Evolutionary conservation across 2,329 filamentous ascomycete genomes (phyloP).

Genomic region (Microascus cirrosus): DNA sequence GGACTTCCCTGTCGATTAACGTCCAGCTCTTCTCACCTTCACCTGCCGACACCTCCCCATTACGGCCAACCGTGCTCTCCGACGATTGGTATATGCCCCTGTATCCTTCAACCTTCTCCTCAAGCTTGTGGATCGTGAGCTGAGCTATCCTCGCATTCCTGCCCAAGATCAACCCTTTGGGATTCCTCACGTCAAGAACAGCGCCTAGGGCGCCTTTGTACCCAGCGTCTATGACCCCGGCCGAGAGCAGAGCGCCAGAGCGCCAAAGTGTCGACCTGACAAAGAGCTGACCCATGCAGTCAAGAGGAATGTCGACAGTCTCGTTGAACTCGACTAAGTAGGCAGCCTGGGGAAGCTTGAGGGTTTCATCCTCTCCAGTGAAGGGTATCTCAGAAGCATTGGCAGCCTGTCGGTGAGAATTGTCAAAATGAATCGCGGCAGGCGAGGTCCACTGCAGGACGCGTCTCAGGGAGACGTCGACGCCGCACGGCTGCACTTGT

Average conservation of each 20-base stretch:
- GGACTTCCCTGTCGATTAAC: too few species aligned
- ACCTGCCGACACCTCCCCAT: background rate
- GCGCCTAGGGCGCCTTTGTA: slow-evolving; percentile 19
- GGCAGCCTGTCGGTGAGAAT: slow-evolving; percentile 14
- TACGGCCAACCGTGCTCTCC: background rate
- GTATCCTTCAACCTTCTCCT: background rate
- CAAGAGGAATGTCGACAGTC: slow-evolving; percentile 21
- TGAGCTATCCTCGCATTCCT: background rate
- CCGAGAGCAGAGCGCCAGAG: slow-evolving; percentile 21
- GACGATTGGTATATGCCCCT: background rate
- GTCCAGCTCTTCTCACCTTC: too few species aligned
- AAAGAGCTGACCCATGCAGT: slow-evolving; percentile 26
- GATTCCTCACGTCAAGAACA: background rate
- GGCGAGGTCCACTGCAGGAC: slow-evolving; percentile 16
- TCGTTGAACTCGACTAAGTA: slow-evolving; percentile 30
- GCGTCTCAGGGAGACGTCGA: slow-evolving; percentile 16
- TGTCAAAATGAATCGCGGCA: slow-evolving; percentile 18
- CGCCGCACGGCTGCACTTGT: slow-evolving; percentile 18
- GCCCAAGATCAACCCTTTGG: background rate
- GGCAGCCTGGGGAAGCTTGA: slow-evolving; percentile 16
- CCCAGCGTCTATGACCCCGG: slow-evolving; percentile 28
- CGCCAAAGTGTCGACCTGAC: slow-evolving; percentile 25
- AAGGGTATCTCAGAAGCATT: slow-evolving; percentile 7
- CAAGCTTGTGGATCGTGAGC: background rate
- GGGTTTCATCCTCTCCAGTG: background rate